These are phyloP conservation scores for Salmacisia buchloeana DNA, from an alignment of 1,284 basidiomycete species.

Conservation along the genomic window DNA sequence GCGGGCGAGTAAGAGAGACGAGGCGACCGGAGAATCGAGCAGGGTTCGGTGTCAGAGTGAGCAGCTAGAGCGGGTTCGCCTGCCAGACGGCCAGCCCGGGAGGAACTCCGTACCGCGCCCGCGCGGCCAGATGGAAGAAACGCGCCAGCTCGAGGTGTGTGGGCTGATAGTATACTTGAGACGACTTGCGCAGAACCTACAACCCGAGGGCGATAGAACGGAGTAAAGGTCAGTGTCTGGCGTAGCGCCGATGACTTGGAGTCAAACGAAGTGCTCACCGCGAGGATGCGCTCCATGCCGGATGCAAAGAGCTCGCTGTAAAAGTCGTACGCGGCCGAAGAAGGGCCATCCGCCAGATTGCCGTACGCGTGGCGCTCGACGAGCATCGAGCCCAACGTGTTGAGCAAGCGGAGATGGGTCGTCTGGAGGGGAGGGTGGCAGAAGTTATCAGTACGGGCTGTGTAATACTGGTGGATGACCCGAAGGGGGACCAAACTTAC, in stretches of 20 bases:
- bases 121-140: slow-evolving; percentile 16
- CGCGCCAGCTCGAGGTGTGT: slow-evolving; percentile 42
- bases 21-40: not conserved
- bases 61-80: not conserved
- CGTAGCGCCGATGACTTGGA: not conserved
- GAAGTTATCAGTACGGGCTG: not conserved
- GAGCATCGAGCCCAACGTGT: slow-evolving; percentile 22
- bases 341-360: slow-evolving; percentile 14
- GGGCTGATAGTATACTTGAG: slow-evolving; percentile 38
- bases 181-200: slow-evolving; percentile 15
- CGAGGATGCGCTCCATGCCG: slow-evolving; percentile 32
- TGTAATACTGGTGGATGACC: not conserved
- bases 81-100: slow-evolving; percentile 13
- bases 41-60: not conserved
- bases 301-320: slow-evolving; percentile 28
- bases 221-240: slow-evolving; percentile 19
- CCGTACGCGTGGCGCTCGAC: slow-evolving; percentile 14
- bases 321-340: slow-evolving; percentile 26
- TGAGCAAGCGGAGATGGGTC: slow-evolving; percentile 31
- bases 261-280: not conserved
- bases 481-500: slow-evolving; percentile 58
- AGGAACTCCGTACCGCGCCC: slow-evolving; percentile 12
- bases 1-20: not conserved
- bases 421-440: slow-evolving; percentile 13
- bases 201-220: not conserved